Evolutionary conservation across 2,329 filamentous ascomycete genomes (phyloP), one percentile per base, ranked within the genome.

Genomic region (Trichoderma polysporum): DNA sequence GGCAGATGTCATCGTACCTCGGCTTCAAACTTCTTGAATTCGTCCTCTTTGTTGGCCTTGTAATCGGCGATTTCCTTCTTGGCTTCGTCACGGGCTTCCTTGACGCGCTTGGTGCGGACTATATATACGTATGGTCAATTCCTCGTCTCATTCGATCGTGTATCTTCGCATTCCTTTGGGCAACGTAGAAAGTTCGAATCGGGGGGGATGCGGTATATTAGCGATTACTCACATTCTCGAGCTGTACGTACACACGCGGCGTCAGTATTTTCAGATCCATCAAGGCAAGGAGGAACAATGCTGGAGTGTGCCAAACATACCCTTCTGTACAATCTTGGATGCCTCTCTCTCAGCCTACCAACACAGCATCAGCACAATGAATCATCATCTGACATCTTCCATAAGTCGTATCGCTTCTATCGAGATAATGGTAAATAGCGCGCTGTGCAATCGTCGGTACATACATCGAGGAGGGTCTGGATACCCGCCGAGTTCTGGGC

Each of bases 401-500:
- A n/a, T 15, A 45, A 10, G 9, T 25, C 15, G 54, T 25, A 45
- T 41, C 37, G 54, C 25, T 27, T 25, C 29, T 7, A 52, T 52
- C n/a, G 37, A 27, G 19, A 27, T 10, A 22, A 25, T 13, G 3
- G 25, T 4, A 1, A 12, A 25, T 6, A n/a, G 22, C 35, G 9
- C 2, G 13, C 8, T 27, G 35, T 12, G 25, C 10, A 12, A 8
- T 39, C 15, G 25, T 17, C 19, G 25, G 15, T 12, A 78, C 91
- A 76, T 91, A 99, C 95, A 83, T 98, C 95, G 83, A 99, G 93
- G 77, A 99, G 90, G 78, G 94, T 98, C 83, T 98, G 94, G 79
- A 99, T 99, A 81, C 95, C 95, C 76, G 92, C 90, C 72, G 95
- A 98, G 85, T 98, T 98, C 84, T 98, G 95, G 78, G 94, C 95